phyloP scores from a whole-genome alignment of 192 early-diverging fungal genomes.

The Backusella luteola region DNA sequence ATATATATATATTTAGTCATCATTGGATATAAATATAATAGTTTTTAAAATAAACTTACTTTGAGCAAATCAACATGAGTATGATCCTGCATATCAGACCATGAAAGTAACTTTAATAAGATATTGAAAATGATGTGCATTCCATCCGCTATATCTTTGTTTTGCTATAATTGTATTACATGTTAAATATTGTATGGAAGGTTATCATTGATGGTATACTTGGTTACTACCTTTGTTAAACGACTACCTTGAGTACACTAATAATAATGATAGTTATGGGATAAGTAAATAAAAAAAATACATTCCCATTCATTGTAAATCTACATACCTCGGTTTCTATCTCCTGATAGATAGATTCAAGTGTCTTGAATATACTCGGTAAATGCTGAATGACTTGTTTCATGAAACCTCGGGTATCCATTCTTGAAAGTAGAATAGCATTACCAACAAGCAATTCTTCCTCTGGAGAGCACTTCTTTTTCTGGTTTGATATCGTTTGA shows the following conservation, averaged over 20 bases:
- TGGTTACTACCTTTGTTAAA: constrained; percentile 14
- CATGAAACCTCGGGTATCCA: constrained; percentile 34
- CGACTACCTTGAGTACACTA: constrained; percentile 18
- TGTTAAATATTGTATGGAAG: not conserved
- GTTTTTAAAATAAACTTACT: constrained; percentile 1
- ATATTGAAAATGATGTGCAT: constrained; percentile 28
- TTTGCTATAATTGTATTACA: constrained; percentile 1
- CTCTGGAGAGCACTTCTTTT: constrained; percentile 20
- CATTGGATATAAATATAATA: not conserved
- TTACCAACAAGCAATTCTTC: constrained; percentile 11
- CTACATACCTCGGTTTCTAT: constrained; percentile 7
- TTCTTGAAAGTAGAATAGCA: constrained; percentile 35
- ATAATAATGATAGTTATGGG: not conserved
- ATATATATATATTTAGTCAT: not conserved
- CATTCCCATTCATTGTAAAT: not conserved
- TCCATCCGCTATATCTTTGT: constrained; percentile 14
- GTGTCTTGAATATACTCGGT: constrained; percentile 12
- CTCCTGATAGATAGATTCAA: constrained; percentile 15
- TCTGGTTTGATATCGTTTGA: constrained; percentile 25
- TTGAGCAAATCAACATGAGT: constrained; percentile 32
- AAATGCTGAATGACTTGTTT: constrained; percentile 27
- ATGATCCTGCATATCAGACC: constrained; percentile 33
- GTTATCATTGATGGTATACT: not conserved
- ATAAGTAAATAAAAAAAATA: not conserved
- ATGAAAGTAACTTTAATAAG: constrained; percentile 33